Base-by-base conservation (phyloP, 2,329 filamentous ascomycete species). In the Graphilbum fragrans region DNA sequence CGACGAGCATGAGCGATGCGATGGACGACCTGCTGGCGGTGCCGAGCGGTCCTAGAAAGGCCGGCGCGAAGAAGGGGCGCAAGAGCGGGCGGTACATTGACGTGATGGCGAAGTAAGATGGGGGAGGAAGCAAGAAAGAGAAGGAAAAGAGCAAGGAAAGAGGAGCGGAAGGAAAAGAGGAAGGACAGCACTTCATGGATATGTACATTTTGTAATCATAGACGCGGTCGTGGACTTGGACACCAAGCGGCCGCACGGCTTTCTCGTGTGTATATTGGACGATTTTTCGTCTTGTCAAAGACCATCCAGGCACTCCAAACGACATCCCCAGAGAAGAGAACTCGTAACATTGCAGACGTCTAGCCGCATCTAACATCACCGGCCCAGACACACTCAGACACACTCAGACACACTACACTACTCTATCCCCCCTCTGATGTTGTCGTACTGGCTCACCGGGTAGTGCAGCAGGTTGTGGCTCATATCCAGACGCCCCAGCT, bases 71-170 rank as follows among this genome's bases (percentile, higher is more conserved):
- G 58, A 86, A 82, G 59, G 68, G 74, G 53, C 86, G 86, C 67
- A 94, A 87, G 69, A 78, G 81, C 19, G 82, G 86, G 23, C 70
- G 88, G 22, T 98, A 98, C 67, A 80, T 98, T 23, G 92, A 98
- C 70, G 86, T 98, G 45, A 95, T 96, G 87, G 83, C 82, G 10
- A 80, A 85, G 54, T 72, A 62, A 37, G 29, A 29, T 19, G 14
- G 22, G 33, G 37, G 8, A 5, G 11, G 12, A 27, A 18, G n/a
- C 4, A 25, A 10, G 17, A 25, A 25, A 19, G 35, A 25, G 17
- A 19, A 37, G 4, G 11, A 19, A 19, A 8, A 7, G 17, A 35
- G 9, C 7, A 16, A 34, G 11, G 17, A 34, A 29, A 29, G n/a
- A n/a, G n/a, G n/a, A n/a, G n/a, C n/a, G n/a, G 17, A 21, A 38